Evolutionary conservation across 1,284 basidiomycete genomes (phyloP).

Genomic region (Garcileccinum viscosum): DNA sequence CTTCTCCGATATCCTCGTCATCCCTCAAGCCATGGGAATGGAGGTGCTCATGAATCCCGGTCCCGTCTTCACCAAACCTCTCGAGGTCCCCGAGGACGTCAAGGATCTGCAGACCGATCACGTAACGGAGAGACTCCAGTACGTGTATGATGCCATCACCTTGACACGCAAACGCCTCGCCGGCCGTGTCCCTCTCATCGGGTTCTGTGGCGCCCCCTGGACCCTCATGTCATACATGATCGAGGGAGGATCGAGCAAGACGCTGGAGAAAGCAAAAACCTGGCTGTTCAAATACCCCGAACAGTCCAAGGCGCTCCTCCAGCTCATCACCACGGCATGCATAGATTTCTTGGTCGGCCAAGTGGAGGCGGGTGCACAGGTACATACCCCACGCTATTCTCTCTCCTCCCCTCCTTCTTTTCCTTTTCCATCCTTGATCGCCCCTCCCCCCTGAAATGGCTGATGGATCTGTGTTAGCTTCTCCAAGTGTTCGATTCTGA

Average conservation of each 20-base stretch:
- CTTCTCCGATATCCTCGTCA: conserved; percentile 95
- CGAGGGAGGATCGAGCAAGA: conserved; percentile 91
- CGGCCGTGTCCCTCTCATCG: conserved; percentile 91
- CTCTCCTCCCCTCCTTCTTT: neutral
- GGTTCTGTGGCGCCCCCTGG: conserved; percentile 96
- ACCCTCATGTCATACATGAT: conserved; percentile 97
- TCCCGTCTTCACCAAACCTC: conserved; percentile 85
- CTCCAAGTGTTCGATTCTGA: conserved; percentile 97
- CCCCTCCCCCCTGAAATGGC: neutral
- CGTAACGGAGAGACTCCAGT: conserved; percentile 83
- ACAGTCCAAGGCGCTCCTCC: conserved; percentile 78
- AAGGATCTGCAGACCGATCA: conserved; percentile 70
- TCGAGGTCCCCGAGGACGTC: conserved; percentile 79
- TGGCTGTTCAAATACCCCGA: conserved; percentile 92
- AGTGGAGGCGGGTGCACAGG: conserved; percentile 92
- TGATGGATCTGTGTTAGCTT: conserved; percentile 54
- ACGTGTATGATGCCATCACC: conserved; percentile 91
- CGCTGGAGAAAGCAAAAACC: conserved; percentile 85
- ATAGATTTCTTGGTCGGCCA: conserved; percentile 90
- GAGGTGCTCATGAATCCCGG: conserved; percentile 93
- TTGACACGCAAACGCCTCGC: conserved; percentile 77
- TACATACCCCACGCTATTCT: conserved; percentile 47
- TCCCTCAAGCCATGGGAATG: conserved; percentile 96
- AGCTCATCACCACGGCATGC: conserved; percentile 83
- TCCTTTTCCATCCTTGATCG: neutral